A percentile compares a stretch with the other conserved stretches of the same genome.
phyloP scores from a whole-genome alignment of 2,329 filamentous ascomycete genomes.

The Botryotinia calthae region DNA sequence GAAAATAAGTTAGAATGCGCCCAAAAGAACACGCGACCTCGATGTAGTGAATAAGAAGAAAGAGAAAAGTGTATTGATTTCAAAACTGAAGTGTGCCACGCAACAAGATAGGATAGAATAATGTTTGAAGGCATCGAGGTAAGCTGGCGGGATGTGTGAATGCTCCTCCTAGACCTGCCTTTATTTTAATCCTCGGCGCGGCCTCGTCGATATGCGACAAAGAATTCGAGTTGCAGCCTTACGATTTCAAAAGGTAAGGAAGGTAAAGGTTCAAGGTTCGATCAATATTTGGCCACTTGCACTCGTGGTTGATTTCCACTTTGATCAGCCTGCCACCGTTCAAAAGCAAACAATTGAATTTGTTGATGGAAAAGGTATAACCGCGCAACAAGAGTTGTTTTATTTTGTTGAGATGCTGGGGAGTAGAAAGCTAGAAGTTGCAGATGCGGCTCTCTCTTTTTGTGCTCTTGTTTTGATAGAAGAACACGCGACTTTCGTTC shows the following conservation, averaged over 20 bases:
- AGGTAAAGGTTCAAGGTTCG: not conserved
- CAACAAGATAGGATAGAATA: not conserved
- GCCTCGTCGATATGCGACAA: slow-evolving; percentile 14
- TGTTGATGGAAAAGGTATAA: not conserved
- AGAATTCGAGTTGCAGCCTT: slow-evolving; percentile 1
- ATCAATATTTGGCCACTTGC: slow-evolving; percentile 3
- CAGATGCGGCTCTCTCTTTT: not conserved
- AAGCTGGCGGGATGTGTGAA: not conserved
- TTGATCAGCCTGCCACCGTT: not conserved
- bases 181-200: slow-evolving; percentile 8
- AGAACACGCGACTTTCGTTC: not conserved
- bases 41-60: slow-evolving; percentile 2
- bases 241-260: not conserved
- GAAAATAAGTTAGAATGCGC: not conserved
- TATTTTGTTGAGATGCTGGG: not conserved
- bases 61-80: not conserved
- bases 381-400: not conserved
- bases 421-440: not conserved
- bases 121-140: not conserved
- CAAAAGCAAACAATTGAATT: not conserved
- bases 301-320: slow-evolving; percentile 2
- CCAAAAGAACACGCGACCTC: not conserved
- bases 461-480: not conserved
- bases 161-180: not conserved
- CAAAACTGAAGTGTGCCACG: not conserved